Base-by-base conservation (phyloP, 805 yeast species). In the Yarrowia porcina region DNA sequence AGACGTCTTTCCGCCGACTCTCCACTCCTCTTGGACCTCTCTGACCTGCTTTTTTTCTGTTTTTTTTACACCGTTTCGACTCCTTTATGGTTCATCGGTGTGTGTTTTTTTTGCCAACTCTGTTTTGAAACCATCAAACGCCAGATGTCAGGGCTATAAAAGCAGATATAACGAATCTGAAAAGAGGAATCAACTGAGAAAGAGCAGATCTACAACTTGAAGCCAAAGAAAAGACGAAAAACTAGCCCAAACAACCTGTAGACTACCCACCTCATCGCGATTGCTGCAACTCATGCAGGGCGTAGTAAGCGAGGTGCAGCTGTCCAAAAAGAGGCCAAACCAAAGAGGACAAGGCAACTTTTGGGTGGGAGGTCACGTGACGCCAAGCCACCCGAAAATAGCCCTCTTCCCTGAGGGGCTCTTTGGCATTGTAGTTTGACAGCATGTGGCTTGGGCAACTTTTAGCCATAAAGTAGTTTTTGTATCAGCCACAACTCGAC, bases 251-350 rank as follows among this genome's bases (percentile, higher is more conserved):
- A 23, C 17, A 41, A 12, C 11, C 18, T 18, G 8, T 17, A 27
- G 11, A 44, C 33, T 25, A n/a, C 47, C 47, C 32, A 27, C 49
- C 49, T 45, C 36, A 28, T 30, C 52, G 27, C 25, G 12, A 7
- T 28, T 30, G 52, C 36, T 45, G 36, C 18, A 13, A 12, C 21
- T 30, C 52, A 45, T 45, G 52, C 52, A 45, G 52, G 52, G 52
- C 52, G 25, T 30, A 28, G 52, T 30, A 45, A 45, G 52, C 52
- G 52, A 45, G 33, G 27, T 45, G 52, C 52, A 45, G 25, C 30
- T 18, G 50, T 23, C 20, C 25, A 45, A 21, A 45, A 45, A 45
- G 52, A 45, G 36, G 36, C 25, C 12, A 45, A 45, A 20, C 35
- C 3, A 17, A 44, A 20, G 23, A 0, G 18, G 13, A 44, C 49